Evolutionary conservation across 768 basidiomycete species (phyloP).

Genomic region (Pulveroboletus sp.): DNA sequence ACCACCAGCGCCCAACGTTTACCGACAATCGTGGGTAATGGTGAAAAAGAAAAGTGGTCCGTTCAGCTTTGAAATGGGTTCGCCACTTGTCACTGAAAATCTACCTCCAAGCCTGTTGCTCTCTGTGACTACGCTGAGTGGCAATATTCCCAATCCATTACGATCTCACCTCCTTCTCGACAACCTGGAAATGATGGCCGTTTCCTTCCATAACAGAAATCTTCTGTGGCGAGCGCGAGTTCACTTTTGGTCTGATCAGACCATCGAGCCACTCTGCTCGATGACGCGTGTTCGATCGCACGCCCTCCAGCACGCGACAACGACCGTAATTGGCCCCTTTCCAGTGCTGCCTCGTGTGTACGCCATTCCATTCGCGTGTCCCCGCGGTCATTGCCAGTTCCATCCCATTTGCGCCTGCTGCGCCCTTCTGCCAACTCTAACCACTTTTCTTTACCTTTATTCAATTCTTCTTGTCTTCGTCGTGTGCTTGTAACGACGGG

Average conservation of each 20-base stretch:
- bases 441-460: slow-evolving; percentile 1
- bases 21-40: slow-evolving; percentile 1
- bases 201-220: too few species aligned
- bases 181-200: too few species aligned
- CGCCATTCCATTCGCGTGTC: slow-evolving; percentile 17
- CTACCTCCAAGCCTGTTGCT: neutral
- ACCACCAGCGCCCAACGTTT: neutral
- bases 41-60: neutral
- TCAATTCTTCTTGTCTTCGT: neutral
- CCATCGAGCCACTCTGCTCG: neutral
- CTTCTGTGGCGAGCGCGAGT: too few species aligned
- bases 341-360: slow-evolving; percentile 30
- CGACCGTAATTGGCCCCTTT: slow-evolving; percentile 22
- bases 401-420: slow-evolving; percentile 27
- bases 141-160: too few species aligned
- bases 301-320: slow-evolving; percentile 13
- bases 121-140: neutral
- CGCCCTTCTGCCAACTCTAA: slow-evolving; percentile 8
- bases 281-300: slow-evolving; percentile 9
- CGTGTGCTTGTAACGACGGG: neutral
- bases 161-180: too few species aligned
- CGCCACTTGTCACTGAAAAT: neutral
- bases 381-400: slow-evolving; percentile 15
- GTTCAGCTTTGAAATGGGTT: neutral
- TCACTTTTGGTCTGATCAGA: neutral